Evolutionary conservation across 495 filamentous ascomycete genomes (phyloP).

Genomic region (Penicillium cataractarum): DNA sequence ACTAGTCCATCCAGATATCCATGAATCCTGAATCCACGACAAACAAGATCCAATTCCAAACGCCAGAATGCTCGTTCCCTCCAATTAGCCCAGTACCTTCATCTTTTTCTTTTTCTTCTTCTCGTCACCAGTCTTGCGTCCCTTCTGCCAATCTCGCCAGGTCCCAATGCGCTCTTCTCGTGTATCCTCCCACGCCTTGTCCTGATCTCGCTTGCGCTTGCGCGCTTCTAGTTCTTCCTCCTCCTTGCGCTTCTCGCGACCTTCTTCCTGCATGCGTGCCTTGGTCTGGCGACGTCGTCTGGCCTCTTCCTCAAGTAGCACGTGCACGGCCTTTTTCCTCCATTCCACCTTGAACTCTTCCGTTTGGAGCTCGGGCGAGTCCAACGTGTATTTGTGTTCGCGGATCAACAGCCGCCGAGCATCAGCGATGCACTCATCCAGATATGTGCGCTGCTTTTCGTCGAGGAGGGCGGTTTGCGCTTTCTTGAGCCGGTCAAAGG

Average conservation of each 20-base stretch:
- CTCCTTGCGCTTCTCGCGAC: constrained; percentile 80
- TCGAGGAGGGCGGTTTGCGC: constrained; percentile 90
- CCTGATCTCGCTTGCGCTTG: constrained; percentile 91
- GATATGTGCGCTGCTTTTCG: constrained; percentile 80
- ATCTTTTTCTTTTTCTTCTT: constrained; percentile 91
- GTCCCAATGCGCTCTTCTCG: constrained; percentile 89
- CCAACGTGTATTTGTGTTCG: constrained; percentile 88
- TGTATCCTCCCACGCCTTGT: constrained; percentile 91
- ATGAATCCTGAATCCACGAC: not conserved
- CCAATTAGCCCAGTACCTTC: constrained; percentile 69
- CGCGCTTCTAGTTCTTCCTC: constrained; percentile 86
- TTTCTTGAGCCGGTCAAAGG: constrained; percentile 96
- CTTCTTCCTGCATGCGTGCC: constrained; percentile 96
- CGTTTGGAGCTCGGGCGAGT: constrained; percentile 79
- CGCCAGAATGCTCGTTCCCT: not conserved
- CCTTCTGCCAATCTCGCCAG: constrained; percentile 92
- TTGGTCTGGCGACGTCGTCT: constrained; percentile 82
- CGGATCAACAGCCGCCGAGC: constrained; percentile 92
- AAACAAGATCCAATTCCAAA: not conserved
- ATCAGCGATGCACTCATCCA: constrained; percentile 95
- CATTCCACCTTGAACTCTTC: constrained; percentile 81
- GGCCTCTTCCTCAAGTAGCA: constrained; percentile 92
- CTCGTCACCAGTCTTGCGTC: constrained; percentile 51
- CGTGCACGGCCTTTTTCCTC: constrained; percentile 88
- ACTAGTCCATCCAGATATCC: not conserved